Conservation (phyloP, 2,329 filamentous ascomycete genomes). For the Trichothecium roseum region DNA sequence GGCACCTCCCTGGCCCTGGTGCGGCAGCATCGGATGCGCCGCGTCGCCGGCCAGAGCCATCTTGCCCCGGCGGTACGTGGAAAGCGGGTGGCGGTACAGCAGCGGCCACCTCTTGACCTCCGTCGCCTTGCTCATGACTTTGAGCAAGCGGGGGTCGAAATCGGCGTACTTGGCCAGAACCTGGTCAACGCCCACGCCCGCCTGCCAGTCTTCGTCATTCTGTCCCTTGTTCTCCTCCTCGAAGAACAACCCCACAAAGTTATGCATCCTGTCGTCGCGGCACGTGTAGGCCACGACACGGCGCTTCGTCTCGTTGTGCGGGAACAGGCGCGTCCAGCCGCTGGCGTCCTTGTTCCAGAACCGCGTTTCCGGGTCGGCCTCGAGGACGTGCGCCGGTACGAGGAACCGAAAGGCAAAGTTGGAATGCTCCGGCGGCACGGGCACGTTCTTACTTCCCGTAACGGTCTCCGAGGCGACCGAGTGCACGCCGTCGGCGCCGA, state of each 20-base stretch:
- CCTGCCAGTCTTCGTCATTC: conserved; percentile 19
- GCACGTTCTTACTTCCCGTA: conserved; percentile 14
- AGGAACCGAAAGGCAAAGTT: conserved; percentile 26
- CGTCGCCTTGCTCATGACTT: conserved; percentile 17
- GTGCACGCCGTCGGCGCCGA: conserved; percentile 35
- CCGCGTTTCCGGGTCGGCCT: conserved; percentile 18
- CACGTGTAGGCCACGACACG: conserved; percentile 22
- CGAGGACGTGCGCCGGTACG: conserved; percentile 16
- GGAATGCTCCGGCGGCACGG: conserved; percentile 14
- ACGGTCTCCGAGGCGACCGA: conserved; percentile 18
- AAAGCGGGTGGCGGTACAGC: conserved; percentile 20
- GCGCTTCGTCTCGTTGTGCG: conserved; percentile 11
- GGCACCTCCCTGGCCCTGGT: conserved; percentile 20
- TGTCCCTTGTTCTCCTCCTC: conserved; percentile 11
- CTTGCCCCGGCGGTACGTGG: conserved; percentile 19
- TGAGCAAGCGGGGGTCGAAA: background rate
- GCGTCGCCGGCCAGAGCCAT: conserved; percentile 24
- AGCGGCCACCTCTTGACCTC: conserved; percentile 24
- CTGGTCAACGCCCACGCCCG: conserved; percentile 15
- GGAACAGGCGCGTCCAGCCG: conserved; percentile 14
- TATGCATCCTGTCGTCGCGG: conserved; percentile 19
- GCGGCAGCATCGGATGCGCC: conserved; percentile 27
- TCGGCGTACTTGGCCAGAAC: conserved; percentile 10
- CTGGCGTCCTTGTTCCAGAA: conserved; percentile 17
- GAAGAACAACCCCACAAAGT: conserved; percentile 21